Evolutionary conservation across 2,329 filamentous ascomycete genomes (phyloP).

Genomic region (Dothideomycetidae sp.): DNA sequence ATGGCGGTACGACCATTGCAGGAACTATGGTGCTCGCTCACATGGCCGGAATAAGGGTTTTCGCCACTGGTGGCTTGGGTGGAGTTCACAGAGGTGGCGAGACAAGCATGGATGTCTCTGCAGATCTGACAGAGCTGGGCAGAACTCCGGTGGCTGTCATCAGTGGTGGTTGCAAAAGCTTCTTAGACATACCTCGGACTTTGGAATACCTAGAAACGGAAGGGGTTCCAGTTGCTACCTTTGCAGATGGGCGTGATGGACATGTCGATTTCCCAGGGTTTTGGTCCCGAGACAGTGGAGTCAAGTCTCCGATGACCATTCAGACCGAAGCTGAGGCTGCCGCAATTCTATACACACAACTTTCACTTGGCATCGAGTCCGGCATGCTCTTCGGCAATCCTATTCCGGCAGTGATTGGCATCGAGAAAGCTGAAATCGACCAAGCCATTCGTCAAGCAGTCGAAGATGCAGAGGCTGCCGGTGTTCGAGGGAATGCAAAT

Average conservation of each 20-base stretch:
- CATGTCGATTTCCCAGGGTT: conserved; percentile 81
- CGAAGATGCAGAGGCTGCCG: conserved; percentile 47
- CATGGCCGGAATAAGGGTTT: conserved; percentile 76
- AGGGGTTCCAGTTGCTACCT: conserved; percentile 74
- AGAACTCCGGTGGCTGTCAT: conserved; percentile 79
- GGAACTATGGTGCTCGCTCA: conserved; percentile 84
- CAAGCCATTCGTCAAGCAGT: conserved; percentile 54
- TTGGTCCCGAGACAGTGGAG: conserved; percentile 76
- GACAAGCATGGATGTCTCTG: conserved; percentile 80
- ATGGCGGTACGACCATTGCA: conserved; percentile 86
- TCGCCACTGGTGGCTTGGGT: conserved; percentile 87
- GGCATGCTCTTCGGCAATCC: conserved; percentile 85
- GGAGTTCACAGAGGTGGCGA: conserved; percentile 87
- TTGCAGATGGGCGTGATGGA: conserved; percentile 63
- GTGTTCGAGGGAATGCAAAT: conserved; percentile 58
- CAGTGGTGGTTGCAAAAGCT: conserved; percentile 86
- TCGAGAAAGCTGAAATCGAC: conserved; percentile 59
- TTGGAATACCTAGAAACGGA: conserved; percentile 65
- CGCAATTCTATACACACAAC: conserved; percentile 71
- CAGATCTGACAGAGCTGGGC: conserved; percentile 86
- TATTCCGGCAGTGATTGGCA: conserved; percentile 54
- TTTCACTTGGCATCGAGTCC: conserved; percentile 55
- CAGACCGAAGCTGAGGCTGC: conserved; percentile 69
- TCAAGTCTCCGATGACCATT: conserved; percentile 63
- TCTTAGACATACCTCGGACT: conserved; percentile 80